Conservation (phyloP, 257 asterid genomes). For the Ocimum tenuiflorum region DNA sequence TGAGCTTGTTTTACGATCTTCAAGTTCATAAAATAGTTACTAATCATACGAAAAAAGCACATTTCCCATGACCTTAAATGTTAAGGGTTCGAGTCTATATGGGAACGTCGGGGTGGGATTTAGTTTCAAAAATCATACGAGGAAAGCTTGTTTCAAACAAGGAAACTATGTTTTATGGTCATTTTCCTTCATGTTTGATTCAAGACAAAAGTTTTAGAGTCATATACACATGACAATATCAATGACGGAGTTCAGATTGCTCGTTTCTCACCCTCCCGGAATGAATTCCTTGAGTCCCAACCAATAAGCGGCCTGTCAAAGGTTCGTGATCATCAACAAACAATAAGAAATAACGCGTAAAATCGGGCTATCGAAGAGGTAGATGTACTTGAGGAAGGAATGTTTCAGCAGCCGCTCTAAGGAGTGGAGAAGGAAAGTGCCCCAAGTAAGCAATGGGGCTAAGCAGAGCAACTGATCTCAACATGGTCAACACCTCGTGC, state of each 20-base stretch:
- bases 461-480: conserved; percentile 55
- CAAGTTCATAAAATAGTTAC: too few relatives aligned
- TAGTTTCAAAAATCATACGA: too few relatives aligned
- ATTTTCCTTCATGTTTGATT: too few relatives aligned
- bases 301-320: conserved; percentile 45
- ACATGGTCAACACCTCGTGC: conserved; percentile 28
- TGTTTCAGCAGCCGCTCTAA: conserved; percentile 41
- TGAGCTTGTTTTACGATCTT: too few relatives aligned
- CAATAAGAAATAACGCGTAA: too few relatives aligned
- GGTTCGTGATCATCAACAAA: not conserved
- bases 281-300: conserved; percentile 50
- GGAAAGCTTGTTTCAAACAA: not conserved
- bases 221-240: too few relatives aligned
- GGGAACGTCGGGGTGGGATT: too few relatives aligned
- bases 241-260: not conserved
- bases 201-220: too few relatives aligned
- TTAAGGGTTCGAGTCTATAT: too few relatives aligned
- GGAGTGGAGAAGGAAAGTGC: conserved; percentile 50
- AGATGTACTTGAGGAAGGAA: conserved; percentile 49
- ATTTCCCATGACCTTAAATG: too few relatives aligned
- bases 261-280: conserved; percentile 42
- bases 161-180: too few relatives aligned
- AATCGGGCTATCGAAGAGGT: not conserved
- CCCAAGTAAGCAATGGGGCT: conserved; percentile 69
- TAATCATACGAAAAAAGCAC: too few relatives aligned